phyloP scores from a whole-genome alignment of 2,329 filamentous ascomycete species.

The Chaetomiaceae sp. region DNA sequence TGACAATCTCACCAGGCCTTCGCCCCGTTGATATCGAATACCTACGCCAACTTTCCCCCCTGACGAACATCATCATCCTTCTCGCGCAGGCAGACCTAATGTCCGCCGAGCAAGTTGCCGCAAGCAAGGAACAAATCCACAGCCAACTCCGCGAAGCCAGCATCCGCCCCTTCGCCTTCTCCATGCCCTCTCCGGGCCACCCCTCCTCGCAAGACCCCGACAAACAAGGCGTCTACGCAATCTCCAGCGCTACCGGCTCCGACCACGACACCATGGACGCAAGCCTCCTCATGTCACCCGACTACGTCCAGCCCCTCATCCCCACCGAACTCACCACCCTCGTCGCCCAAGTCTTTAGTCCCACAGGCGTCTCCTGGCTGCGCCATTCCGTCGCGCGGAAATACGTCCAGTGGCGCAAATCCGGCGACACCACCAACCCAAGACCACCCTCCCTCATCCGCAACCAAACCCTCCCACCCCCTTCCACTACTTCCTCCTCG shows the following conservation, averaged over 20 bases:
- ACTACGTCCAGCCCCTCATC: slow-evolving; percentile 78
- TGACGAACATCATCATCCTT: slow-evolving; percentile 83
- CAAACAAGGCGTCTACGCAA: slow-evolving; percentile 56
- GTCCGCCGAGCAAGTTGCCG: slow-evolving; percentile 50
- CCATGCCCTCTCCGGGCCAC: slow-evolving; percentile 31
- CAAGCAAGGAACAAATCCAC: slow-evolving; percentile 57
- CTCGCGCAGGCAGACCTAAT: slow-evolving; percentile 73
- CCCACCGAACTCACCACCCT: slow-evolving; percentile 68
- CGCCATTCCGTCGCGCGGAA: slow-evolving; percentile 81
- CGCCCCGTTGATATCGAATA: slow-evolving; percentile 65
- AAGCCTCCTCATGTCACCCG: slow-evolving; percentile 85
- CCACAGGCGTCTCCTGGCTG: slow-evolving; percentile 73
- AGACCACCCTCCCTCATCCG: background rate
- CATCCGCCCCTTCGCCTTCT: slow-evolving; percentile 65
- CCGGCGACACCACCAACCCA: slow-evolving; percentile 24
- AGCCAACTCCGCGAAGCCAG: slow-evolving; percentile 52
- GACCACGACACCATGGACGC: slow-evolving; percentile 87
- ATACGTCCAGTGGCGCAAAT: slow-evolving; percentile 64
- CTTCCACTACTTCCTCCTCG: background rate
- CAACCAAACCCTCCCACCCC: background rate
- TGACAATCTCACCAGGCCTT: slow-evolving; percentile 43
- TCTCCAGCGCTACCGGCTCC: slow-evolving; percentile 68
- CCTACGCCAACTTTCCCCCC: slow-evolving; percentile 62
- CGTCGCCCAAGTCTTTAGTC: slow-evolving; percentile 71
- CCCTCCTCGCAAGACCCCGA: slow-evolving; percentile 27